phyloP scores from a whole-genome alignment of 805 yeast species.

The Kuraishia piskuri region DNA sequence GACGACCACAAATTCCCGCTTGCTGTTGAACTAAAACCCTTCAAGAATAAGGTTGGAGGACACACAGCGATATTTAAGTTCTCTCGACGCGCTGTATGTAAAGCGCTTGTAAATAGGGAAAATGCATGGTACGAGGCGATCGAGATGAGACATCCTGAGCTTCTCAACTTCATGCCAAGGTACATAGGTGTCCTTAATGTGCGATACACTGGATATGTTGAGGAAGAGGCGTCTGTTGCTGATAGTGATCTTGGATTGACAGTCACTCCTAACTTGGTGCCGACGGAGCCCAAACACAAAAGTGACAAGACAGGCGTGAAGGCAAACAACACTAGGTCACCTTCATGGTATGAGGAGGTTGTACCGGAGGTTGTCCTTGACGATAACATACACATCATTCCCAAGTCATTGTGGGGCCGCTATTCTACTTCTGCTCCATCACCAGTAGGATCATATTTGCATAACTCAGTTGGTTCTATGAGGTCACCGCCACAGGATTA shows the following conservation, averaged over 20 bases:
- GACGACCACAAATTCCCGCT: conserved; percentile 43
- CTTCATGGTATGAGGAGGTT: conserved; percentile 11
- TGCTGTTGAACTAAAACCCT: conserved; percentile 86
- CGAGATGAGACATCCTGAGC: conserved; percentile 67
- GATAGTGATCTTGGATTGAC: conserved; percentile 7
- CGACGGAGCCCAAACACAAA: neutral
- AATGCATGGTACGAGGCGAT: conserved; percentile 87
- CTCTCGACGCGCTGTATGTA: conserved; percentile 87
- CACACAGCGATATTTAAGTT: conserved; percentile 95
- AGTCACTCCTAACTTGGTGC: neutral
- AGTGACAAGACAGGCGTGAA: neutral
- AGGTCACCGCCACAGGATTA: neutral
- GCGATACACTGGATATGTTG: conserved; percentile 46
- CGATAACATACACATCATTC: conserved; percentile 88
- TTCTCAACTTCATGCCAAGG: conserved; percentile 81
- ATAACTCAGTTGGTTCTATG: neutral
- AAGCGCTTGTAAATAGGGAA: conserved; percentile 84
- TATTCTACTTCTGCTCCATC: conserved; percentile 41
- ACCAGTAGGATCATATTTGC: conserved; percentile 20
- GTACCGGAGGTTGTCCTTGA: conserved; percentile 83
- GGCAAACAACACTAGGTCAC: neutral
- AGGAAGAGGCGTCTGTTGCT: conserved; percentile 11
- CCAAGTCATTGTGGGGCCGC: conserved; percentile 65
- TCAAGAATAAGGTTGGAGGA: conserved; percentile 93
- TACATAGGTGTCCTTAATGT: conserved; percentile 94